A percentile compares a stretch with the other conserved stretches of the same genome.
These are phyloP conservation scores for Aspergillus saccharolyticus DNA, from an alignment of 495 filamentous ascomycete genomes.

Conservation along the genomic window DNA sequence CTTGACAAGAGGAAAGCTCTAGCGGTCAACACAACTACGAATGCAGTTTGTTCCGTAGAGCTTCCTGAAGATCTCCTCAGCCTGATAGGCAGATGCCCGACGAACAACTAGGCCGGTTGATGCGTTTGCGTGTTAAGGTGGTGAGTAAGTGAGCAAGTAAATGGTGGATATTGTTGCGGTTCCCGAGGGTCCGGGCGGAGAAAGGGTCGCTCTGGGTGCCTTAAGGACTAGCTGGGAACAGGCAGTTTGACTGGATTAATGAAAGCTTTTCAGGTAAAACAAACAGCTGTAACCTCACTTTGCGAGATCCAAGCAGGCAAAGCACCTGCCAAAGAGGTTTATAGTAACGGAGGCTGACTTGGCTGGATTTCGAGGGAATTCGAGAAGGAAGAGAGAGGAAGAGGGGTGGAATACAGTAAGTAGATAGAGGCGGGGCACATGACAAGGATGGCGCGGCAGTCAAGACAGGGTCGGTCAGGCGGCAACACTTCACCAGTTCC, in stretches of 20 bases:
- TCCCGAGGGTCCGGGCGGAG: neutral
- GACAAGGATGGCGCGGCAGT: constrained; percentile 7
- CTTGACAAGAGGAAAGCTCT: constrained; percentile 8
- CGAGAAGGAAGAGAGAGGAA: neutral
- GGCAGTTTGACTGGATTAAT: neutral
- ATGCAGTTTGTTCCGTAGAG: neutral
- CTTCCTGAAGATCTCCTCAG: constrained; percentile 13
- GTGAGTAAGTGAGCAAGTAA: constrained; percentile 1
- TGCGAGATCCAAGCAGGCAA: neutral
- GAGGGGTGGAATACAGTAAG: constrained; percentile 2
- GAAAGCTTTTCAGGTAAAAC: neutral
- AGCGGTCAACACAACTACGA: neutral
- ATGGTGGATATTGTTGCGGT: neutral
- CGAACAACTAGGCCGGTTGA: constrained; percentile 13
- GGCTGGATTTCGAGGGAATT: neutral
- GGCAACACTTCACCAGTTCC: neutral
- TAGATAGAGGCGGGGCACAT: constrained; percentile 22
- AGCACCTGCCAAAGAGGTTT: neutral
- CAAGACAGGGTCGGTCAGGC: neutral
- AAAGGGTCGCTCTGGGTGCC: neutral
- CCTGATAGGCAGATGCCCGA: constrained; percentile 25
- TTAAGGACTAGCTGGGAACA: neutral
- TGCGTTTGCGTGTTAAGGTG: constrained; percentile 2
- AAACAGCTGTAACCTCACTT: neutral
- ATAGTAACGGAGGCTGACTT: neutral